A percentile compares a stretch with the other conserved stretches of the same genome.
These are phyloP conservation scores for Geum urbanum DNA, from an alignment of 306 rosid genomes.

Conservation along the genomic window DNA sequence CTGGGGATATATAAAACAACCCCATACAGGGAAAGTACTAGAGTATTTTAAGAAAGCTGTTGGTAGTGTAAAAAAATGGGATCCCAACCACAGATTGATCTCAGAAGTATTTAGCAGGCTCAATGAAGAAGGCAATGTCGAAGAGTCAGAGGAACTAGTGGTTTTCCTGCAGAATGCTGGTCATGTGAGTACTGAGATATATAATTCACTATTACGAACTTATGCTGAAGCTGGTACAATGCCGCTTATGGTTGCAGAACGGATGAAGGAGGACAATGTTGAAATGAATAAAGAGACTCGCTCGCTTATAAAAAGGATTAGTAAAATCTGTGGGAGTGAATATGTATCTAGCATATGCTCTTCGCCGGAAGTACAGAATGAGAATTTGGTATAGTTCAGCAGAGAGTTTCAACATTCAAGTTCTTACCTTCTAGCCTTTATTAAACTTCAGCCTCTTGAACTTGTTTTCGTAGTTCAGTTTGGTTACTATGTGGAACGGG, in stretches of 20 bases:
- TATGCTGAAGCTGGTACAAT: conserved; percentile 75
- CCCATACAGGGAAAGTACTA: conserved; percentile 46
- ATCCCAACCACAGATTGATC: conserved; percentile 45
- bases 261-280: conserved; percentile 76
- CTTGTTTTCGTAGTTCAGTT: neutral
- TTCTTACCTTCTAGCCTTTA: neutral
- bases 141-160: conserved; percentile 68
- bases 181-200: conserved; percentile 59
- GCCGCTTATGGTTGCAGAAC: conserved; percentile 72
- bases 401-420: neutral
- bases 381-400: neutral
- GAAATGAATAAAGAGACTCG: conserved; percentile 65
- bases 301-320: conserved; percentile 51
- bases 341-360: conserved; percentile 47
- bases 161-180: conserved; percentile 52
- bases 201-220: conserved; percentile 54
- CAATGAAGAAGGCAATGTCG: conserved; percentile 51
- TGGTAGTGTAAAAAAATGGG: conserved; percentile 70
- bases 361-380: neutral
- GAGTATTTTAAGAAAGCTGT: conserved; percentile 55
- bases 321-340: conserved; percentile 69
- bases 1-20: conserved; percentile 59
- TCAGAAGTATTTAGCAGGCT: conserved; percentile 50
- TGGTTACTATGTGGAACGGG: neutral
- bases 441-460: neutral